Conservation (phyloP, 371 early-diverging fungal genomes). For the Mortierella sp. region DNA sequence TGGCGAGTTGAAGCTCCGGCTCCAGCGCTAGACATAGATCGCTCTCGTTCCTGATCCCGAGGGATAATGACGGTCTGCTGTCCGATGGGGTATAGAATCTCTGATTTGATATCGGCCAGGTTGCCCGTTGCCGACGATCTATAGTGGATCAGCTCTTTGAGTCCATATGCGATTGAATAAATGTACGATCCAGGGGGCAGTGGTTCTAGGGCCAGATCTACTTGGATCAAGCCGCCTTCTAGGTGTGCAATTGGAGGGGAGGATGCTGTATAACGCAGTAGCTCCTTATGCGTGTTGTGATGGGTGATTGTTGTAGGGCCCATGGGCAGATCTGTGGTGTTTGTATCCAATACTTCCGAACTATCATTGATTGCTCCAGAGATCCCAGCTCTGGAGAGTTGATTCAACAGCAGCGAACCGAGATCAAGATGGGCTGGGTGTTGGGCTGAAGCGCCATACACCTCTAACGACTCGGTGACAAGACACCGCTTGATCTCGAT, state of each 20-base stretch:
- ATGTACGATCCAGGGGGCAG: conserved; percentile 50
- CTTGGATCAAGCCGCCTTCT: conserved; percentile 35
- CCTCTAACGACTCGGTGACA: conserved; percentile 11
- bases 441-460: neutral
- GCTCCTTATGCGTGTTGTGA: conserved; percentile 52
- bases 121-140: conserved; percentile 46
- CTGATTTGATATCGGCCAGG: conserved; percentile 46
- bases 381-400: conserved; percentile 29
- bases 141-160: conserved; percentile 50
- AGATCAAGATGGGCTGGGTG: conserved; percentile 18
- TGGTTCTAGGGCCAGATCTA: conserved; percentile 47
- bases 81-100: conserved; percentile 54
- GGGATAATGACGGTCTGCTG: conserved; percentile 54
- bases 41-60: conserved; percentile 40
- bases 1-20: conserved; percentile 53
- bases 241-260: conserved; percentile 49
- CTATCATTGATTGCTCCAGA: conserved; percentile 4
- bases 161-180: conserved; percentile 49
- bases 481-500: conserved; percentile 49
- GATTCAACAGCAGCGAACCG: conserved; percentile 36
- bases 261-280: conserved; percentile 42
- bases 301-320: conserved; percentile 48
- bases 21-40: conserved; percentile 50
- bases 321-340: conserved; percentile 7
- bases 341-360: neutral